A percentile compares a stretch with the other conserved stretches of the same genome.
Evolutionary conservation across 352 stramenopile genomes (phyloP).

Genomic region (Aphanomyces cochlioides): DNA sequence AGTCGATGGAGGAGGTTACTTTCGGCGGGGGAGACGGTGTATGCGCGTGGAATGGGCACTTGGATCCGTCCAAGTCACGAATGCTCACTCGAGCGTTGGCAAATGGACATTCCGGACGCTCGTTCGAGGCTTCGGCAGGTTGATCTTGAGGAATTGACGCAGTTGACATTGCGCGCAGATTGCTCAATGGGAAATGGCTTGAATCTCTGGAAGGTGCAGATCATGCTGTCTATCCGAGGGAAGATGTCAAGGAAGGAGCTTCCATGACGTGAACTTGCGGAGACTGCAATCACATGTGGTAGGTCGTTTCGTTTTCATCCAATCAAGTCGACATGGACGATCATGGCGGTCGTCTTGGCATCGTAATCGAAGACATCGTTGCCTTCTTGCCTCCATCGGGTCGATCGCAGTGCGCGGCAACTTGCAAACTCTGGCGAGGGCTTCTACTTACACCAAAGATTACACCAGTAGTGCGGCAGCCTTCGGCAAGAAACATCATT

Average conservation of each 20-base stretch:
- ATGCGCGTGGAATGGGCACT: conserved; percentile 21
- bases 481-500: background rate
- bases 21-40: too few species aligned
- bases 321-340: background rate
- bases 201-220: background rate
- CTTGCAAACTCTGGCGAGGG: background rate
- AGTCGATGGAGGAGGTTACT: background rate
- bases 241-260: background rate
- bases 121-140: background rate
- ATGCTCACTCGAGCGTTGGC: background rate
- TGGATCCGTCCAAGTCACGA: background rate
- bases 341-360: background rate
- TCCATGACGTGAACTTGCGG: conserved; percentile 3
- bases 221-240: background rate
- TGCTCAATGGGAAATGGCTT: background rate
- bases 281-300: background rate
- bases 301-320: background rate
- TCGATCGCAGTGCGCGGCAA: background rate
- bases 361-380: background rate
- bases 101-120: conserved; percentile 12
- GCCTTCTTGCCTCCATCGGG: background rate
- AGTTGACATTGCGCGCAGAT: background rate
- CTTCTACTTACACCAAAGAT: background rate
- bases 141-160: background rate
- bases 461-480: background rate